These are phyloP conservation scores for Colletotrichum sp. DNA, from an alignment of 2,329 filamentous ascomycete genomes.

Conservation along the genomic window DNA sequence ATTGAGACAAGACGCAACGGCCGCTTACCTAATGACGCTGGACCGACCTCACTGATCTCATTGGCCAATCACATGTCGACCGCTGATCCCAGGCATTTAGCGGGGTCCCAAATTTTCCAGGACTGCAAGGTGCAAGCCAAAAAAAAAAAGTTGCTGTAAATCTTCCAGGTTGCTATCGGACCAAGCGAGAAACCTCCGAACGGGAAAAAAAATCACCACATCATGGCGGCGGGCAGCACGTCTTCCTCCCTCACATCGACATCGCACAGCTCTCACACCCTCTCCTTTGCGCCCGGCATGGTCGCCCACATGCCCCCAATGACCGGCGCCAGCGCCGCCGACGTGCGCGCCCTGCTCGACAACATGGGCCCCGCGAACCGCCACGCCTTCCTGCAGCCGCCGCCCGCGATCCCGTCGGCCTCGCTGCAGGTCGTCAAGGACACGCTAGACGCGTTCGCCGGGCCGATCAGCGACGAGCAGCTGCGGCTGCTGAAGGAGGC, in stretches of 20 bases:
- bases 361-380: conserved; percentile 65
- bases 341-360: conserved; percentile 58
- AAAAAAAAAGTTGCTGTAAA: conserved; percentile 3
- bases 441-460: conserved; percentile 79
- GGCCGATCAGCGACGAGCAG: conserved; percentile 76
- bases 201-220: not conserved
- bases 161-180: conserved; percentile 3
- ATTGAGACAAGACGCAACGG: not conserved
- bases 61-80: conserved; percentile 12
- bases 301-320: conserved; percentile 28
- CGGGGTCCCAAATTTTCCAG: conserved; percentile 20
- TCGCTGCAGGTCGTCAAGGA: conserved; percentile 80
- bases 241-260: conserved; percentile 61
- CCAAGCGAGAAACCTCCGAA: not conserved
- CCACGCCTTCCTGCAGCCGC: conserved; percentile 79
- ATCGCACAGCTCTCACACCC: conserved; percentile 62
- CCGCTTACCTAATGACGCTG: not conserved
- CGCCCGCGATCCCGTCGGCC: conserved; percentile 67
- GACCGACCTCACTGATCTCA: not conserved
- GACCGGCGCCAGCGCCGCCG: conserved; percentile 35
- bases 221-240: conserved; percentile 46
- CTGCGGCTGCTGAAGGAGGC: conserved; percentile 68
- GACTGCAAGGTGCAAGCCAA: not conserved
- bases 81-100: not conserved
- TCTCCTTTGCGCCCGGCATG: conserved; percentile 56